Base-by-base conservation (phyloP, 176 grass and related monocot species). In the Saccharum officinarum region DNA sequence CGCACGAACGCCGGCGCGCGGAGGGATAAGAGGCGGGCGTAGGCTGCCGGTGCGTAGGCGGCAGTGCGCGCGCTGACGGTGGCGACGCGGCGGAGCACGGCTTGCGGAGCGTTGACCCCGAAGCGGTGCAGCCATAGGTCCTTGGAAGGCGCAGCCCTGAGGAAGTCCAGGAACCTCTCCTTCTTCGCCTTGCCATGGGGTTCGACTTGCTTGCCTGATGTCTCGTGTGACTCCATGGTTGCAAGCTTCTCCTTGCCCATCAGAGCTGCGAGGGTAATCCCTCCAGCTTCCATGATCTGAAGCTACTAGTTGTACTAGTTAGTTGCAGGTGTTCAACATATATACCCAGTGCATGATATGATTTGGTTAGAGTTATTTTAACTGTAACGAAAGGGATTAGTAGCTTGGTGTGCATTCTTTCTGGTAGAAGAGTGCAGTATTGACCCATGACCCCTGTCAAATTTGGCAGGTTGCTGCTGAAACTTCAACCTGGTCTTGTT, bases 151-250 rank as follows among this genome's bases (percentile, higher is more conserved):
- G 55, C 40, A 2, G 86, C 89, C 44, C 75, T 67, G 13, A 97
- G 79, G 62, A 93, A 86, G 82, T 94, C 91, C 0, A 94, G 50
- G 34, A 97, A 41, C 68, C 92, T 86, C 71, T 88, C 79, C 10
- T 86, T 73, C 16, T 22, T 45, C 63, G 8, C 47, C 60, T 39
- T 42, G 57, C 36, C 30, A 44, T 71, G 69, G 40, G 47, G 28
- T 65, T 11, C n/a, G 13, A 18, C 23, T 65, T 70, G 46, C 65
- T 71, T 60, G 63, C 11, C 7, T 54, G 81, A 52, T 85, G 70
- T 59, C 71, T 85, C 78, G 6, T 45, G 3, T 2, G 85, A 85
- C 14, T 81, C 82, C 89, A 91, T 91, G 34, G 23, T 28, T 25
- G 22, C 69, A 44, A 16, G 71, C 4, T 78, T 40, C 12, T 61